phyloP scores from a whole-genome alignment of 345 rosid genomes.

The Physaria fendleri region DNA sequence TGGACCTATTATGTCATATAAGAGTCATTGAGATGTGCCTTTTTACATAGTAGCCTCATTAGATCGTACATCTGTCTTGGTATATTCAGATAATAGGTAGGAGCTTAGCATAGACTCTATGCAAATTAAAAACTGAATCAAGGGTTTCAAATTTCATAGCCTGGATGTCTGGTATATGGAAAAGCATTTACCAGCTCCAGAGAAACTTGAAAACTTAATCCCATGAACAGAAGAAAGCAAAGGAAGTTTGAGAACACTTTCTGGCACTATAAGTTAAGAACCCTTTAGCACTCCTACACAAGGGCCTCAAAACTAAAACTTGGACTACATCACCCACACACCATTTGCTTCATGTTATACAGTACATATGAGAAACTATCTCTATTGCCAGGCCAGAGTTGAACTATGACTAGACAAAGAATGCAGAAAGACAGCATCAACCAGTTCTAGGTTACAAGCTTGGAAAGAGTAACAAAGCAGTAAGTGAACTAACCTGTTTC shows the following conservation, averaged over 20 bases:
- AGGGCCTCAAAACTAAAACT: not conserved
- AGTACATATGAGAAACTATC: not conserved
- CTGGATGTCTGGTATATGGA: not conserved
- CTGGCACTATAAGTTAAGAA: conserved; percentile 5
- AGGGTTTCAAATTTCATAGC: not conserved
- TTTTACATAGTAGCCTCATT: no score
- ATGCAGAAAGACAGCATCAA: not conserved
- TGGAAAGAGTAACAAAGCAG: conserved; percentile 2
- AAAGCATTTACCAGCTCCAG: not conserved
- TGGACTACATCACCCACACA: conserved; percentile 1
- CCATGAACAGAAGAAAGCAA: conserved; percentile 1
- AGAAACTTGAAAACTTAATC: conserved; percentile 5
- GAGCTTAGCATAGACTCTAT: not conserved
- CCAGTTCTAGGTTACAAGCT: conserved; percentile 3
- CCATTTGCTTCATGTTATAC: not conserved
- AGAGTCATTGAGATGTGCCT: not conserved
- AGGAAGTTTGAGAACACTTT: not conserved
- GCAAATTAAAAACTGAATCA: not conserved
- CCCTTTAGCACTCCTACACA: not conserved
- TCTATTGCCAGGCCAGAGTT: not conserved
- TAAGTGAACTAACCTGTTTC: conserved; percentile 60
- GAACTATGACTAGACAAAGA: not conserved
- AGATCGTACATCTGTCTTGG: no score
- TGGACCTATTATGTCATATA: not conserved
- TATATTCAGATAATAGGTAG: no score